Percentiles rank a stretch among this genome's conserved stretches.
phyloP scores from a whole-genome alignment of 176 grass and related monocot species.

The Zea mays region DNA sequence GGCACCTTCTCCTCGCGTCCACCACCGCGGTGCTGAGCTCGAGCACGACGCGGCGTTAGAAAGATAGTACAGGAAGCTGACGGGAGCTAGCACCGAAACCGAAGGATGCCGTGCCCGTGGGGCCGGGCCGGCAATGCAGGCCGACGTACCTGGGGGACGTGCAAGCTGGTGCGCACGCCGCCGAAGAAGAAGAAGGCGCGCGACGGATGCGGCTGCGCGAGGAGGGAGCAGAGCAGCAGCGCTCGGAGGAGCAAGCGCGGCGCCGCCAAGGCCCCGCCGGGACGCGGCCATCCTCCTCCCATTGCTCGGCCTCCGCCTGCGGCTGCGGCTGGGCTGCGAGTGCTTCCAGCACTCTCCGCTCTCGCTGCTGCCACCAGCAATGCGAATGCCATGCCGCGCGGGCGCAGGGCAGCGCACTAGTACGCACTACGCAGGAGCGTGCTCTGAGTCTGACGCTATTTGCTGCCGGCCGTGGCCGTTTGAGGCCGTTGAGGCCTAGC shows the following conservation, averaged over 20 bases:
- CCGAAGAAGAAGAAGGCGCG: constrained; percentile 24
- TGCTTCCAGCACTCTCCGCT: background rate
- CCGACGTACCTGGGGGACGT: background rate
- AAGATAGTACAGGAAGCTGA: too few species aligned
- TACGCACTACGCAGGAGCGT: background rate
- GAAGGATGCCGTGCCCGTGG: too few species aligned
- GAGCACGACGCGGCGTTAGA: background rate
- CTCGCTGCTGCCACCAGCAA: background rate
- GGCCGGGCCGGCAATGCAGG: too few species aligned
- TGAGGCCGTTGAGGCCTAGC: background rate
- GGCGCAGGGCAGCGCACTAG: too few species aligned
- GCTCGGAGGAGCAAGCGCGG: background rate
- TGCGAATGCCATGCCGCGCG: too few species aligned
- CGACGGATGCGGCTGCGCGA: constrained; percentile 29
- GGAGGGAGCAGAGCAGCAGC: constrained; percentile 36
- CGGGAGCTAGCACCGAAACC: too few species aligned
- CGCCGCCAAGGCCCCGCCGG: background rate
- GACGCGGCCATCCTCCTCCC: background rate
- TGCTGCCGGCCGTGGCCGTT: background rate
- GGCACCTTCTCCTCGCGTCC: constrained; percentile 52
- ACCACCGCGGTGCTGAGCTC: constrained; percentile 3
- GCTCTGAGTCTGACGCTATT: background rate
- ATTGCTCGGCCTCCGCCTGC: background rate
- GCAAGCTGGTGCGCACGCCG: constrained; percentile 12
- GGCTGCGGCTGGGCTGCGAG: background rate